These are phyloP conservation scores for Quercus aquifolioides DNA, from an alignment of 306 rosid genomes.

Conservation along the genomic window DNA sequence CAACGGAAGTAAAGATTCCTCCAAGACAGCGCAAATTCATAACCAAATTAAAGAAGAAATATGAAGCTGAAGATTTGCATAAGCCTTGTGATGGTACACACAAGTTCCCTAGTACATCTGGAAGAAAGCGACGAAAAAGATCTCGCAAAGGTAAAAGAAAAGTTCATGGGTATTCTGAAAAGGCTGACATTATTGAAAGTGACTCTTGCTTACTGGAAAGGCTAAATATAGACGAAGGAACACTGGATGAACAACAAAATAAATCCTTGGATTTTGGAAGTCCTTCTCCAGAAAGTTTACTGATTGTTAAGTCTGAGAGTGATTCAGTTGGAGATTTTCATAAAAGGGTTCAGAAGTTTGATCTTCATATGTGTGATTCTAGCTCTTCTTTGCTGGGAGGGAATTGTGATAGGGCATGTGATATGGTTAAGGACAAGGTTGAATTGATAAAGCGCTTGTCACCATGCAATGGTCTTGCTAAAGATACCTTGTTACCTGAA, in stretches of 20 bases:
- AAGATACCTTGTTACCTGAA: conserved; percentile 11
- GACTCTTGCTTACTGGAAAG: conserved; percentile 19
- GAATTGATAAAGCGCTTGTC: conserved; percentile 14
- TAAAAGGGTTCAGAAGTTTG: neutral
- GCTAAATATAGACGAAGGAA: conserved; percentile 23
- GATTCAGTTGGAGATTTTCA: neutral
- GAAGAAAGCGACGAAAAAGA: conserved; percentile 1
- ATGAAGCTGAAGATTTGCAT: conserved; percentile 38
- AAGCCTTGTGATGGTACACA: conserved; percentile 20
- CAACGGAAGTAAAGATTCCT: conserved; percentile 45
- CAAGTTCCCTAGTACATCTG: conserved; percentile 6
- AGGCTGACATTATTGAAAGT: conserved; percentile 11
- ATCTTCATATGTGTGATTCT: neutral
- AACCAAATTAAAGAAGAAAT: conserved; percentile 31
- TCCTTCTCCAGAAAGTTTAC: neutral
- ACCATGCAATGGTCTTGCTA: conserved; percentile 12
- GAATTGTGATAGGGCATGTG: neutral
- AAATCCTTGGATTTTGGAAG: neutral
- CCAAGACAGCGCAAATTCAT: conserved; percentile 35
- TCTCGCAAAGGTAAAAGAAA: neutral
- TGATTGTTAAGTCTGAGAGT: neutral
- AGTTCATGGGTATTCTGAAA: conserved; percentile 18
- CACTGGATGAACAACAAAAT: conserved; percentile 15
- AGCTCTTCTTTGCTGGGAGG: neutral
- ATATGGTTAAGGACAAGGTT: neutral